Conservation (phyloP, 2,329 filamentous ascomycete species). For the Anisogramma anomala region DNA sequence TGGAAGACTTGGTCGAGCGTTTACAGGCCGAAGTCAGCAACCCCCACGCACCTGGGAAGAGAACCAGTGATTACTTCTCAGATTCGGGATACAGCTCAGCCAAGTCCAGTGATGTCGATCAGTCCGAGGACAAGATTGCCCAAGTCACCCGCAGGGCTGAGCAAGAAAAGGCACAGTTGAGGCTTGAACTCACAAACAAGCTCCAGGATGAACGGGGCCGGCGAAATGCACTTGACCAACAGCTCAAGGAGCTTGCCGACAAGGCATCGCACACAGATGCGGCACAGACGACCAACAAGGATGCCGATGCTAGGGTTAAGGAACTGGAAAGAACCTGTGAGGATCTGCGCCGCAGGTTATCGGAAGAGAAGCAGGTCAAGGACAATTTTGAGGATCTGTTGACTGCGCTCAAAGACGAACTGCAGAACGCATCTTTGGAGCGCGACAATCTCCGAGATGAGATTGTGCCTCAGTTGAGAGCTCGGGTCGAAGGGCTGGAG, state of each 20-base stretch:
- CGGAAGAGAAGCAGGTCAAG: constrained; percentile 77
- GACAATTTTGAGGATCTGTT: constrained; percentile 90
- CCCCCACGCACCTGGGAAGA: constrained; percentile 47
- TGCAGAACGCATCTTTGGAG: constrained; percentile 74
- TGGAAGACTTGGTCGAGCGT: constrained; percentile 86
- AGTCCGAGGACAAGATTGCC: constrained; percentile 61
- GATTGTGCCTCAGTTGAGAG: constrained; percentile 65
- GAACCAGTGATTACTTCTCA: constrained; percentile 96
- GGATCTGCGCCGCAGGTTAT: constrained; percentile 67
- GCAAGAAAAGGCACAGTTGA: constrained; percentile 80
- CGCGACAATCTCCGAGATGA: constrained; percentile 86
- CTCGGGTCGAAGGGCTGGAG: constrained; percentile 69
- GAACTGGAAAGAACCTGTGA: constrained; percentile 74
- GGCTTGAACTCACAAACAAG: constrained; percentile 73
- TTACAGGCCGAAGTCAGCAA: constrained; percentile 66
- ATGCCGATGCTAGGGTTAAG: constrained; percentile 51
- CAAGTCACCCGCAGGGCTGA: constrained; percentile 73
- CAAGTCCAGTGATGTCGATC: constrained; percentile 58
- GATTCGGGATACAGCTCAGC: constrained; percentile 85
- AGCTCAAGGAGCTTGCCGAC: constrained; percentile 72
- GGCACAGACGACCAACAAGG: constrained; percentile 42
- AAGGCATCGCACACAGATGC: constrained; percentile 55
- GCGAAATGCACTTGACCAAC: constrained; percentile 65
- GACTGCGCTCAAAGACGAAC: constrained; percentile 68
- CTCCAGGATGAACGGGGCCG: constrained; percentile 75